These are phyloP conservation scores for Ophiosphaerella herpotricha DNA, from an alignment of 2,329 filamentous ascomycete genomes.

Conservation along the genomic window DNA sequence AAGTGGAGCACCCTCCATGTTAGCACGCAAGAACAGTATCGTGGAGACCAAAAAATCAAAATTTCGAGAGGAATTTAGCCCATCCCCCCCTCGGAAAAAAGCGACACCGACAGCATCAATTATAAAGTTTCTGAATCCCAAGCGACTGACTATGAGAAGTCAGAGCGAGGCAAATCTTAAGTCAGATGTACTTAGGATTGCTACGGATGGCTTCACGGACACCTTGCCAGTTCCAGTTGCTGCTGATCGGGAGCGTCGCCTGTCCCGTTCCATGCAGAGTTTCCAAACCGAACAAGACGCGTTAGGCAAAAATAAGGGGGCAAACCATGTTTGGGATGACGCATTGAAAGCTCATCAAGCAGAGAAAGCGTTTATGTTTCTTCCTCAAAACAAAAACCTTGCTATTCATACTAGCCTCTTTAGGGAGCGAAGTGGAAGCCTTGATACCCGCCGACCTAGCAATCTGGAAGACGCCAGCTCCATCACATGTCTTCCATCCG, in stretches of 20 bases:
- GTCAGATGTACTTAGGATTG: constrained; percentile 1
- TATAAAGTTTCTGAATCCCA: constrained; percentile 37
- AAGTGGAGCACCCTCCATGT: constrained; percentile 4
- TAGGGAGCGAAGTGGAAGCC: constrained; percentile 39
- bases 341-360: constrained; percentile 44
- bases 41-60: constrained; percentile 40
- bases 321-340: constrained; percentile 40
- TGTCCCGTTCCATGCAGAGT: constrained; percentile 38
- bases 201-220: constrained; percentile 29
- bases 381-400: constrained; percentile 37
- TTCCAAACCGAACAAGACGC: constrained; percentile 34
- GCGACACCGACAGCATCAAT: constrained; percentile 30
- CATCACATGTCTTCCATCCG: background rate
- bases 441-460: constrained; percentile 12
- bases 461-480: constrained; percentile 3
- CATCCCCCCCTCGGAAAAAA: constrained; percentile 34
- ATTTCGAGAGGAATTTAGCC: constrained; percentile 45
- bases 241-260: constrained; percentile 23
- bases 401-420: constrained; percentile 34
- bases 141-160: constrained; percentile 33
- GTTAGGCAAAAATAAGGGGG: constrained; percentile 25
- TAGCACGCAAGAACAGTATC: constrained; percentile 35
- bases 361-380: constrained; percentile 41
- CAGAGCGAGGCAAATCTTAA: constrained; percentile 38
- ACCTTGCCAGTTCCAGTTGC: constrained; percentile 9